Evolutionary conservation across 1,139 yeast species (phyloP), one percentile per base, ranked within the genome.

Genomic region (Arxiozyma slooffiae): DNA sequence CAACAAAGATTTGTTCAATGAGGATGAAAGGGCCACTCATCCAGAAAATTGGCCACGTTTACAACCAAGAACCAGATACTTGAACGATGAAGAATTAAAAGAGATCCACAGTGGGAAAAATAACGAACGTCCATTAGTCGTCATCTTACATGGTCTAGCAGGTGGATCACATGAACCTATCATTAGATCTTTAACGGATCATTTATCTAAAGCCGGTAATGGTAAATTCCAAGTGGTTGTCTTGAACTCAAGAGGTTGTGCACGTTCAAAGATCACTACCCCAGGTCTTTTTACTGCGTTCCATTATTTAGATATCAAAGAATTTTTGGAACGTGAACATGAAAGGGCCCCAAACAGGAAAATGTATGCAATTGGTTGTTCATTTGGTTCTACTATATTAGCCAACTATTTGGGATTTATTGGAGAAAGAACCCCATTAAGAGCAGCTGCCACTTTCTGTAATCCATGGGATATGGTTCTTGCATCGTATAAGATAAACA

Each of bases 101-200:
- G 60, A 60, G 5, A 62, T 62, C 1, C 46, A 47, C 30, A 16
- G 14, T 9, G 47, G 36, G 22, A 64, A 65, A 30, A 61, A 66
- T 4, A 73, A 71, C 30, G 74, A 71, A 14, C 76, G 72, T 50
- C 96, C 96, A 1, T 69, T 89, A 50, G 76, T 85, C 37, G 76
- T 89, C 24, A 73, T 84, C 6, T 69, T 83, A 48, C 97, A 90
- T 63, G 97, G 97, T 0, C 76, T 90, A 41, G 90, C 88, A 5
- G 97, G 97, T 21, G 96, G 97, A 0, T 84, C 95, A 21, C 95
- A 88, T 59, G 97, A 90, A 64, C 80, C 92, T 2, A 81, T 89
- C 60, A 84, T 89, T 52, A 78, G 96, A 53, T 81, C 90, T 53
- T 65, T 82, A 51, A 64, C 71, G 3, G 61, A 63, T 23, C 60